Conservation (phyloP, 2,329 filamentous ascomycete species). For the Cladosporium velox region DNA sequence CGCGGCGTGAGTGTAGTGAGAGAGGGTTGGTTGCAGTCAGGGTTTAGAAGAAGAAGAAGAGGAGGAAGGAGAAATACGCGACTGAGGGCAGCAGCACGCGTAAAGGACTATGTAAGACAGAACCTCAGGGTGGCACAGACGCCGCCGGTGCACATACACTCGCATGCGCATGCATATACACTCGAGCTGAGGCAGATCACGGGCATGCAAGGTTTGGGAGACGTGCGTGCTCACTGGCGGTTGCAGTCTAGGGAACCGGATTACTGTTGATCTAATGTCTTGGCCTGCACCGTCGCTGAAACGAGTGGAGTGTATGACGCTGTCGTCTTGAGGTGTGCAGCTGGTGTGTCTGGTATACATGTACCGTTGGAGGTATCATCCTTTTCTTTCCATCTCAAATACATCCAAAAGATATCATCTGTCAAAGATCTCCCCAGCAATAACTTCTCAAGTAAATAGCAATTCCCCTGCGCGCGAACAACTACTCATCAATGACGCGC, state of each 20-base stretch:
- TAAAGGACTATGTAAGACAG: not conserved
- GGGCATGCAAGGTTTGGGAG: conserved; percentile 1
- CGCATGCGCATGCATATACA: not conserved
- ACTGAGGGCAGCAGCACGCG: not conserved
- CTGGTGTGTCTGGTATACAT: too few species aligned
- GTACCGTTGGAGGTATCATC: too few species aligned
- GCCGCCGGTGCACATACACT: too few species aligned
- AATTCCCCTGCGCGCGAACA: too few species aligned
- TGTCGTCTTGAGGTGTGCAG: not conserved
- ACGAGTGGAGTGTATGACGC: not conserved
- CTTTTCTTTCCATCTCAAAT: too few species aligned
- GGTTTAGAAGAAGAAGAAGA: not conserved
- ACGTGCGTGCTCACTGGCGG: not conserved
- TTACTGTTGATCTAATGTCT: conserved; percentile 9
- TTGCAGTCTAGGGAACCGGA: conserved; percentile 5
- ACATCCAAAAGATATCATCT: not conserved
- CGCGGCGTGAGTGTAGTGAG: not conserved
- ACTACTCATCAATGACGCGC: not conserved
- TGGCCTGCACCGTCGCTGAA: not conserved
- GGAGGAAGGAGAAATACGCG: not conserved
- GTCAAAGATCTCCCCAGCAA: not conserved
- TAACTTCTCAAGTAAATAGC: too few species aligned
- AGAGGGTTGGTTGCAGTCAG: not conserved
- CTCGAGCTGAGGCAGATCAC: conserved; percentile 9
- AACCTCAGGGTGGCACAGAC: not conserved